These are phyloP conservation scores for Allomyces macrogynus DNA, from an alignment of 192 early-diverging fungal genomes.

Conservation along the genomic window DNA sequence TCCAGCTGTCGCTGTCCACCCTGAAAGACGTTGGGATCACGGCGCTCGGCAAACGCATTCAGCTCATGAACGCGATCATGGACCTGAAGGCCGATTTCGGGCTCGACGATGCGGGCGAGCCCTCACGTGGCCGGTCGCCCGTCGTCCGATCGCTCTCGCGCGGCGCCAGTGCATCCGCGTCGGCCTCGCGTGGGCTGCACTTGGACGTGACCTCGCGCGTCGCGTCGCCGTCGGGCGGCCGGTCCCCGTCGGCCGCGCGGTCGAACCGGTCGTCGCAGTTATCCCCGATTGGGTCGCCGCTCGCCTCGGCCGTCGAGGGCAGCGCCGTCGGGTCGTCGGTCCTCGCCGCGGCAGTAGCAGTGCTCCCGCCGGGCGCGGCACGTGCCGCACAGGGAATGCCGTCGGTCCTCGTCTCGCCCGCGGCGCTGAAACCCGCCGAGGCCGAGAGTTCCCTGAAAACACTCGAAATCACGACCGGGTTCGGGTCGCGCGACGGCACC, in stretches of 20 bases:
- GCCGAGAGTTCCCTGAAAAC: background rate
- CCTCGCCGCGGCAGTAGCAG: background rate
- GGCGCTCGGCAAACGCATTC: constrained; percentile 39
- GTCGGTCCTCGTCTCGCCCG: background rate
- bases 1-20: constrained; percentile 35
- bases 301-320: too few species aligned
- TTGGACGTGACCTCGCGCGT: background rate
- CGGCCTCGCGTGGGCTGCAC: background rate
- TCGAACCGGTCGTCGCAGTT: background rate
- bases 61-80: constrained; percentile 42
- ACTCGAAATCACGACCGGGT: background rate
- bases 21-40: constrained; percentile 45
- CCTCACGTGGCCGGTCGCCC: too few species aligned
- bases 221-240: too few species aligned
- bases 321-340: background rate
- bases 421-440: background rate
- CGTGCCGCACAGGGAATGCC: too few species aligned
- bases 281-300: too few species aligned
- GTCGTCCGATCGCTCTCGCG: too few species aligned
- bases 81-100: constrained; percentile 20
- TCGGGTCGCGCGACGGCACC: background rate
- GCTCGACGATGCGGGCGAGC: background rate
- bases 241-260: background rate
- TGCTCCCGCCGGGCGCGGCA: background rate
- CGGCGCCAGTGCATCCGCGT: background rate